Base-by-base conservation (phyloP, 176 grass and related monocot species). In the Saccharum spontaneum region DNA sequence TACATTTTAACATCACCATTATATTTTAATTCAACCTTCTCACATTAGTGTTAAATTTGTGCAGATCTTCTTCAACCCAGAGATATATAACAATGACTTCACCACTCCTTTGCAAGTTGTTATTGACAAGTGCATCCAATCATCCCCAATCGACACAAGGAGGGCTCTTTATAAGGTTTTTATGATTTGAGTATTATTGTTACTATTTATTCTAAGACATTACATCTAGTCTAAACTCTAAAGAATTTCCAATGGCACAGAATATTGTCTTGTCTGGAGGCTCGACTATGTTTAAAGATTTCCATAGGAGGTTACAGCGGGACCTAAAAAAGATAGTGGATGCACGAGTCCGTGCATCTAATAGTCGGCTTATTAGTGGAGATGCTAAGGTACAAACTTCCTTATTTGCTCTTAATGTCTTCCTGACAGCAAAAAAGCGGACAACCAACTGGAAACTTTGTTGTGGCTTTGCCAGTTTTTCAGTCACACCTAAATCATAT, bases 271-370 rank as follows among this genome's bases (percentile, higher is more conserved):
- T 99, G 77, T 99, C 97, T 78, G 97, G 97, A 33, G 97, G 93
- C 11, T 99, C 97, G 2, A 99, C 97, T 79, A 94, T 99, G 97
- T 99, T 99, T 61, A 99, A 99, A 86, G 97, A 99, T 86, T 99
- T 99, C 79, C 91, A 99, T 87, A 94, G 97, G 86, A 94, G 93
- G 86, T 90, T 99, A 75, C 97, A 99, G 44, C 84, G 97, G 17
- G 97, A 99, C 76, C 80, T 99, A 44, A 99, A 99, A 90, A 94
- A 92, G 86, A 99, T 99, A 91, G 97, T 99, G 67, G 97, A 99
- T 87, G 81, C 86, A 67, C 82, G 97, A 20, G 92, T 92, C 46
- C 80, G 67, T 67, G 73, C 86, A 85, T 86, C 81, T 88, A 94
- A 86, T 77, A 75, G 75, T 66, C 87, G 83, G 38, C 86, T 92